phyloP scores from a whole-genome alignment of 78 protist species.

The Dictyostelium purpureum region DNA sequence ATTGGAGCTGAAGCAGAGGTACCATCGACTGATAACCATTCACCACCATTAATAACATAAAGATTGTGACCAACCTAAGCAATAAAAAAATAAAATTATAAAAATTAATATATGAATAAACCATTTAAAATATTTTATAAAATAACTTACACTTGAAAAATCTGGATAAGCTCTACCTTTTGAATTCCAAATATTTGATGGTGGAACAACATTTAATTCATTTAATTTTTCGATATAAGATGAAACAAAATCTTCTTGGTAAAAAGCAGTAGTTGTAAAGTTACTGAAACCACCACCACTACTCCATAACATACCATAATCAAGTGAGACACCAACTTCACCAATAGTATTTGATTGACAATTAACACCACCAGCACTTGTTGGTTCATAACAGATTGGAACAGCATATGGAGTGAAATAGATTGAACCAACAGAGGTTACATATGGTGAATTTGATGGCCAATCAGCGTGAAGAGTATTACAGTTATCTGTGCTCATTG shows the following conservation, averaged over 20 bases:
- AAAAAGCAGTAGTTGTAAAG: constrained; percentile 45
- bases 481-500: constrained; percentile 20
- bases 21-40: constrained; percentile 48
- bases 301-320: constrained; percentile 64
- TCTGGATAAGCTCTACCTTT: constrained; percentile 91
- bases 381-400: constrained; percentile 39
- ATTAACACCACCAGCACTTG: neutral
- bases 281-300: constrained; percentile 88
- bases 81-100: no score
- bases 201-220: constrained; percentile 28
- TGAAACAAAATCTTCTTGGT: constrained; percentile 70
- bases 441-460: constrained; percentile 75
- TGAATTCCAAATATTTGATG: constrained; percentile 64
- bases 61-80: constrained; percentile 69
- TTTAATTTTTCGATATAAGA: constrained; percentile 22
- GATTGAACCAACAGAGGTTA: constrained; percentile 76
- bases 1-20: constrained; percentile 66
- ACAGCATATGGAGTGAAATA: constrained; percentile 55
- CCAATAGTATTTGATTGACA: constrained; percentile 19
- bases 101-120: no score
- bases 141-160: constrained; percentile 77
- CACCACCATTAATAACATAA: constrained; percentile 42
- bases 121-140: no score
- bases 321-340: constrained; percentile 65
- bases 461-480: constrained; percentile 12